Conservation (phyloP, 2,329 filamentous ascomycete species). For the Exophiala phaeomuriformis region DNA sequence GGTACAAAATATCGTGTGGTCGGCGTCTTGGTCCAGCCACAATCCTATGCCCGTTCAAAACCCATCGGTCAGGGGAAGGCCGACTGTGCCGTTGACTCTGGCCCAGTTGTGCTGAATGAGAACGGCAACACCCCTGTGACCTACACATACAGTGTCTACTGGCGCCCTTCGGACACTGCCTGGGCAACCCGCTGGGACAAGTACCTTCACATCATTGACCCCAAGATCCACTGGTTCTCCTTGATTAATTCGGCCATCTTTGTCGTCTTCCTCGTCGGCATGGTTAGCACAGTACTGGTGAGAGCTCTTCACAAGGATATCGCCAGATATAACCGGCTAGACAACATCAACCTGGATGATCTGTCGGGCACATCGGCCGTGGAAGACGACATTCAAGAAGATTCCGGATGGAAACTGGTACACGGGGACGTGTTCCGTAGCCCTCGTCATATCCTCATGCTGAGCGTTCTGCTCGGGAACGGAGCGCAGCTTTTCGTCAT, state of each 20-base stretch:
- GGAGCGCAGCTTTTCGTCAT: constrained; percentile 96
- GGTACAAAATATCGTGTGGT: constrained; percentile 75
- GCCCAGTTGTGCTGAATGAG: constrained; percentile 55
- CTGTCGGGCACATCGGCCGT: constrained; percentile 66
- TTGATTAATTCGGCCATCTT: constrained; percentile 94
- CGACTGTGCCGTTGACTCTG: constrained; percentile 51
- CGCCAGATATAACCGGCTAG: constrained; percentile 88
- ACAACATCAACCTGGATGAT: constrained; percentile 85
- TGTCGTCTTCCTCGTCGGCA: constrained; percentile 81
- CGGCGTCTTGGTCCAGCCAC: constrained; percentile 79
- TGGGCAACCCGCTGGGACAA: constrained; percentile 99
- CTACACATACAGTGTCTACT: constrained; percentile 90
- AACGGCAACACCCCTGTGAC: constrained; percentile 59
- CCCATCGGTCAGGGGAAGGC: constrained; percentile 47
- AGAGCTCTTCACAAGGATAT: constrained; percentile 91
- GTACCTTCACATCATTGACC: constrained; percentile 93
- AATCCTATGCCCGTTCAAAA: constrained; percentile 46
- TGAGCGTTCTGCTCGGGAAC: constrained; percentile 84
- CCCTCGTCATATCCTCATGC: constrained; percentile 70
- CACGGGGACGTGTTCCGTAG: constrained; percentile 95
- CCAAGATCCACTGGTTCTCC: constrained; percentile 98
- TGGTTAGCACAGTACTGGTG: constrained; percentile 85
- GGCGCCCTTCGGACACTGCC: constrained; percentile 72
- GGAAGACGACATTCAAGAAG: constrained; percentile 92
- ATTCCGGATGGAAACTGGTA: constrained; percentile 97